phyloP scores from a whole-genome alignment of 2,329 filamentous ascomycete genomes.

The Moelleriella libera region DNA sequence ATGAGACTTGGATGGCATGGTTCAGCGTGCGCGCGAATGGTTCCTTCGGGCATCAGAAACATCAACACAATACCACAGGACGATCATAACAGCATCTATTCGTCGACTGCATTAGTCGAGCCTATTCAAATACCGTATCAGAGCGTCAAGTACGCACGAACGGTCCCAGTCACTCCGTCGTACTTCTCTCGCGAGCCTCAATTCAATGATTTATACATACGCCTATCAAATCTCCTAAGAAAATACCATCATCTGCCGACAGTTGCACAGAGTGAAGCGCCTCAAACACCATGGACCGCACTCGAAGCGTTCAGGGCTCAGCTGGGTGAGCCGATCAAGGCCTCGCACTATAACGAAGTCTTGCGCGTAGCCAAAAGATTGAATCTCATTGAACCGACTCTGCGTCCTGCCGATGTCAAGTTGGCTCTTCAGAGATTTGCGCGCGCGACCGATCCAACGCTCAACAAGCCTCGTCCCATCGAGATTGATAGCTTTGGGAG shows the following conservation, averaged over 20 bases:
- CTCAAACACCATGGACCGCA: constrained; percentile 68
- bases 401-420: constrained; percentile 59
- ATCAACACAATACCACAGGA: constrained; percentile 8
- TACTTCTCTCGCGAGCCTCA: constrained; percentile 81
- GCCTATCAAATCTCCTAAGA: constrained; percentile 55
- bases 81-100: constrained; percentile 4
- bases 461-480: constrained; percentile 46
- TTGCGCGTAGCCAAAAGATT: constrained; percentile 63
- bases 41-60: constrained; percentile 13
- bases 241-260: constrained; percentile 62
- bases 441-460: constrained; percentile 57
- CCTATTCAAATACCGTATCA: constrained; percentile 15
- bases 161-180: constrained; percentile 75
- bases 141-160: constrained; percentile 42
- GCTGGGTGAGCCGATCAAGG: constrained; percentile 58
- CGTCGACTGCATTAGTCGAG: constrained; percentile 8
- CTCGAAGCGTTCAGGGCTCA: constrained; percentile 60
- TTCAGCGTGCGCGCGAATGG: constrained; percentile 9
- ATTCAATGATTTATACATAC: constrained; percentile 75
- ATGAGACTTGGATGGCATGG: constrained; percentile 15
- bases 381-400: constrained; percentile 68
- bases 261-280: constrained; percentile 49
- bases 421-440: constrained; percentile 55
- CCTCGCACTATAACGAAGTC: constrained; percentile 65
- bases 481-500: constrained; percentile 65